phyloP scores from a whole-genome alignment of 2,329 filamentous ascomycete genomes.

The Xylaria multiplex region DNA sequence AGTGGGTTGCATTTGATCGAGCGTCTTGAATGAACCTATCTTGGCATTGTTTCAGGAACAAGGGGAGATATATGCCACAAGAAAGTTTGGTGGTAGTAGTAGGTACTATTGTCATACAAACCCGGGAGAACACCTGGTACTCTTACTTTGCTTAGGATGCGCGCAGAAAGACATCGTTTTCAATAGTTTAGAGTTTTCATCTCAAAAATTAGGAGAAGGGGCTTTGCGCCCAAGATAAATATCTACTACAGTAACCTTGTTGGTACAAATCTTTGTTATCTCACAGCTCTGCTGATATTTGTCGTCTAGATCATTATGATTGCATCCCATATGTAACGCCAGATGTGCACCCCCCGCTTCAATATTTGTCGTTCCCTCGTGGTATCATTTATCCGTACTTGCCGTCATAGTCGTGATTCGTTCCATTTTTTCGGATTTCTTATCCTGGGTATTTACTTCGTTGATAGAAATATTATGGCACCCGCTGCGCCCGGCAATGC shows the following conservation, averaged over 20 bases:
- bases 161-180: neutral
- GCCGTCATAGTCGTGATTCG: slow-evolving; percentile 11
- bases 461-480: slow-evolving; percentile 51
- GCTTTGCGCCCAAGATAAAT: neutral
- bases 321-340: neutral
- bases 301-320: slow-evolving; percentile 18
- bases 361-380: slow-evolving; percentile 1
- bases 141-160: slow-evolving; percentile 8
- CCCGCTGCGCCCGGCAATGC: slow-evolving; percentile 58
- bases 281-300: neutral
- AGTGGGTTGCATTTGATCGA: slow-evolving; percentile 97
- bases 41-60: neutral
- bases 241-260: neutral
- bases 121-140: neutral
- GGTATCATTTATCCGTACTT: neutral
- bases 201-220: neutral
- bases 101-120: neutral
- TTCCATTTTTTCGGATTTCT: slow-evolving; percentile 2
- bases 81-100: neutral
- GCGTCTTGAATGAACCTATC: slow-evolving; percentile 53
- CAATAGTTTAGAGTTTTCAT: slow-evolving; percentile 1
- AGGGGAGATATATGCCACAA: neutral
- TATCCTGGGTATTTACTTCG: slow-evolving; percentile 35
- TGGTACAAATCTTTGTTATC: neutral
- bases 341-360: neutral